phyloP scores from a whole-genome alignment of 2,329 filamentous ascomycete species.

The Talaromyces rugulosus region DNA sequence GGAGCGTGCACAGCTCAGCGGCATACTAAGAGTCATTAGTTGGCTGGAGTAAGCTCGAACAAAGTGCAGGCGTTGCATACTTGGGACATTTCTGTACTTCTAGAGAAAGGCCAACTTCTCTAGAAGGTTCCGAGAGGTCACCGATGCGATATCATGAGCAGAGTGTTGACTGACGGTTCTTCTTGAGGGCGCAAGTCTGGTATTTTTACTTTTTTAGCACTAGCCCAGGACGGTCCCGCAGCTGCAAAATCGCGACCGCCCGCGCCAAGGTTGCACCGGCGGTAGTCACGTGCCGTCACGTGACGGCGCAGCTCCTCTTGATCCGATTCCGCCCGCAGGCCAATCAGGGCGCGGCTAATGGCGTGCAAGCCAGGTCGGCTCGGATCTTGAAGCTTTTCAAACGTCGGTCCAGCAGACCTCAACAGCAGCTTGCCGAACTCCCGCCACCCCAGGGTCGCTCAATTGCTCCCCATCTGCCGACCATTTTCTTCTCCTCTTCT shows the following conservation, averaged over 20 bases:
- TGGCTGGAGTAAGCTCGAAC: slow-evolving; percentile 5
- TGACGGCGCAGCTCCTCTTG: slow-evolving; percentile 13
- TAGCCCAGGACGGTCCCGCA: slow-evolving; percentile 6
- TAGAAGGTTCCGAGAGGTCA: slow-evolving; percentile 71
- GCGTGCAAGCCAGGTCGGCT: slow-evolving; percentile 19
- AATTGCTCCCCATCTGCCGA: slow-evolving; percentile 36
- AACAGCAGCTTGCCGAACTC: slow-evolving; percentile 22
- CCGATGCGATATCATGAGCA: slow-evolving; percentile 34
- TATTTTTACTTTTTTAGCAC: slow-evolving; percentile 13
- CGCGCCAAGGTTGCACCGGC: background rate
- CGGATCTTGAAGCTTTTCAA: slow-evolving; percentile 42
- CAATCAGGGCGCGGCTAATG: slow-evolving; percentile 38
- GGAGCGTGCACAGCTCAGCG: slow-evolving; percentile 82
- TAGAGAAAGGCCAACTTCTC: slow-evolving; percentile 76
- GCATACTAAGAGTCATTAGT: slow-evolving; percentile 50
- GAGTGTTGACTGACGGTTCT: background rate
- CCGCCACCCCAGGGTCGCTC: slow-evolving; percentile 21
- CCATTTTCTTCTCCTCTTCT: slow-evolving; percentile 22
- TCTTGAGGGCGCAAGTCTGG: background rate
- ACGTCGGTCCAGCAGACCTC: slow-evolving; percentile 25
- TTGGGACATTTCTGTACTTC: slow-evolving; percentile 57
- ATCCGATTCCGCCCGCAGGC: slow-evolving; percentile 37
- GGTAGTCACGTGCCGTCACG: background rate
- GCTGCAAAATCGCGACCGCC: background rate
- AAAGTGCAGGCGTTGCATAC: slow-evolving; percentile 42